Base-by-base conservation (phyloP, 2,329 filamentous ascomycete species). In the Cercospora beticola region DNA sequence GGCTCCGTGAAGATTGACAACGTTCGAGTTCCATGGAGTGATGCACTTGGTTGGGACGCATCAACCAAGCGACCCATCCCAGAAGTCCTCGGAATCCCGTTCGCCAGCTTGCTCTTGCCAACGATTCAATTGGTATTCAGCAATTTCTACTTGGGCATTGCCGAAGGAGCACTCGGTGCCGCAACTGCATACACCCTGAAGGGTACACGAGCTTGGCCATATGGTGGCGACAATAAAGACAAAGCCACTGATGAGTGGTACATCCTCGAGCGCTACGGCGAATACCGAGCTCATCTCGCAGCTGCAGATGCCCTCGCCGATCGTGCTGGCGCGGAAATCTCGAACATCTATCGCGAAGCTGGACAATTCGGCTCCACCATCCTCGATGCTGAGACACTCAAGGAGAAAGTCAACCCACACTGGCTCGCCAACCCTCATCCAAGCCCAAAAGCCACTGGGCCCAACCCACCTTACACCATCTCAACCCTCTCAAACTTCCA, bases 121-220 rank as follows among this genome's bases (percentile, higher is more conserved):
- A 87, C 86, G 0, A 89, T 90, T 68, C 88, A 90, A 75, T 83
- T 90, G 0, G 85, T 89, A n/a, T 90, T 90, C 77, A 83, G 82
- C 74, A 90, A 90, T 76, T 88, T 90, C 74, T 89, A 90, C 75
- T 79, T 90, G 0, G 88, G 88, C 2, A 90, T 90, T 68, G 86
- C 87, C 0, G 82, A 84, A 54, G 88, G 88, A 0, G 85, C 87
- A 0, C 79, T 90, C 0, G 80, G 84, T 7, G 83, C 83, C 54
- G 87, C 87, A 0, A 77, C 83, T 0, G 82, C 83, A 28, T 90
- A 90, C 70, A 90, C 88, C 0, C 78, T 77, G 2, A 83, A 82
- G 26, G 79, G 79, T 23, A 90, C 89, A 0, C 83, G 88, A 0
- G 80, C 88, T 0, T 91, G 88, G 88, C 88, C 88, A 0, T 90